Base-by-base conservation (phyloP, 257 asterid species). In the Solanum chmielewskii region DNA sequence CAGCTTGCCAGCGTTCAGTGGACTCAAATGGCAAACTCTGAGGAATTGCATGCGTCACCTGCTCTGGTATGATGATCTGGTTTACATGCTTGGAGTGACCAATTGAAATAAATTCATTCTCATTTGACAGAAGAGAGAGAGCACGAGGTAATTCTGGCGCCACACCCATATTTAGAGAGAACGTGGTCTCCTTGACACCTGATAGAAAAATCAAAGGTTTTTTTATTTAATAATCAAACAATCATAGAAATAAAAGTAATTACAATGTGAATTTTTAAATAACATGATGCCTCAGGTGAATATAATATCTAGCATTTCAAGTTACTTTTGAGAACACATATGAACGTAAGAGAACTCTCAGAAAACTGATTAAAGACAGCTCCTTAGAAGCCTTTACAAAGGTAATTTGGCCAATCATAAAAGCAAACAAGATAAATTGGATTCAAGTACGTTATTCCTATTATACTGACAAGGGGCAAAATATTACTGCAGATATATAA, bases 81-180 rank as follows among this genome's bases (percentile, higher is more conserved):
- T 90, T 87, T 39, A 88, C 93, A 44, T 88, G 94, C 87, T 86
- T 37, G 12, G 90, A 89, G 83, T 88, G 87, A 83, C 88, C 88
- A 59, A 88, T 62, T 35, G 93, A 86, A 83, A 88, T 66, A 15
- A 92, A 88, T 45, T 89, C 92, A 12, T 92, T 91, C 75, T 92
- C 92, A 73, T 89, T 95, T 95, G 98, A 95, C 98, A 95, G 98
- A 95, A 95, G 98, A 95, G 98, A 95, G 98, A 95, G 98, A 95
- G 98, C 98, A 92, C 93, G 91, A 62, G 91, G 87, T 87, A 87
- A 86, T 37, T 92, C 95, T 20, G 90, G 92, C 91, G 89, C 95
- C 87, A 86, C 37, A 87, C 87, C 91, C 86, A 92, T 66, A 83
- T 88, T 47, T 45, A 25, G 62, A 42, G 62, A 77, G 41, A 91